A percentile compares a stretch with the other conserved stretches of the same genome.
Evolutionary conservation across 345 rosid genomes (phyloP).

Genomic region (Balakata baccata): DNA sequence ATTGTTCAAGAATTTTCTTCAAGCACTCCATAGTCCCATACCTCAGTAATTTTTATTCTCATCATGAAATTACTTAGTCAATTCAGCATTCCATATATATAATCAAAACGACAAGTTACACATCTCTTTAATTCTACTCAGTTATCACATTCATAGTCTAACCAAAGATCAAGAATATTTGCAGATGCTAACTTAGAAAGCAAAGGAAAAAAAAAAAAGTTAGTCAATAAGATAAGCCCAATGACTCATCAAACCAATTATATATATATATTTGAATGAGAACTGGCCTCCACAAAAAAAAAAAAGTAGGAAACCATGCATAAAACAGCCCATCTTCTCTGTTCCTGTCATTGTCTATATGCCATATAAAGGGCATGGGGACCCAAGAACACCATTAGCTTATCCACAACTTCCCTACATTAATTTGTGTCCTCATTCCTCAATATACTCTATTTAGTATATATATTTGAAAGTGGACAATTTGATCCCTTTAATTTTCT

Average conservation of each 20-base stretch:
- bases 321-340: neutral
- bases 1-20: no score
- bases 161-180: conserved; percentile 26
- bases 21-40: no score
- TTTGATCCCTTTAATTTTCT: no score
- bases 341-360: conserved; percentile 18
- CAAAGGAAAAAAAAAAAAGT: neutral
- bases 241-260: conserved; percentile 35
- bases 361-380: conserved; percentile 10
- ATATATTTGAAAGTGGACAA: no score
- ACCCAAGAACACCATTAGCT: conserved; percentile 1
- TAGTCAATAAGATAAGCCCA: conserved; percentile 39
- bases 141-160: conserved; percentile 10
- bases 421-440: conserved; percentile 1
- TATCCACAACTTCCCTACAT: conserved; percentile 4
- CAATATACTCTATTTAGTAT: no score
- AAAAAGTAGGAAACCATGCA: no score
- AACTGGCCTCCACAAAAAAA: no score
- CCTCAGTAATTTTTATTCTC: no score
- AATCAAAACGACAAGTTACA: no score
- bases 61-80: no score
- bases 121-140: neutral
- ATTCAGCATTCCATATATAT: no score
- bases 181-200: conserved; percentile 31
- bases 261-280: no score